Conservation (phyloP, 805 yeast genomes). For the Komagataella pastoris region DNA sequence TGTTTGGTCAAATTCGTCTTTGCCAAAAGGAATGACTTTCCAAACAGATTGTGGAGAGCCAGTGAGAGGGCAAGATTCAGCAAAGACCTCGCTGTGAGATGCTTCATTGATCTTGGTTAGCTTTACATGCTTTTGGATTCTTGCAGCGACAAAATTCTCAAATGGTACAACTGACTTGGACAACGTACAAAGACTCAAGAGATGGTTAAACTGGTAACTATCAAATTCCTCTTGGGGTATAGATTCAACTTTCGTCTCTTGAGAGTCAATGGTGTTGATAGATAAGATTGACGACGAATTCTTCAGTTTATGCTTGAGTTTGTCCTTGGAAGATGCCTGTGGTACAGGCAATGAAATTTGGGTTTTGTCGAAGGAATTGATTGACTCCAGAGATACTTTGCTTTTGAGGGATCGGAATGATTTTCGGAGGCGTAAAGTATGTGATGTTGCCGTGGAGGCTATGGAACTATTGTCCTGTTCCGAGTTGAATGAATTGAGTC, state of each 20-base stretch:
- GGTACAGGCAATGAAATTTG: slow-evolving; percentile 50
- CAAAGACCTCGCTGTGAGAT: slow-evolving; percentile 29
- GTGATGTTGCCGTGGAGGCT: slow-evolving; percentile 3
- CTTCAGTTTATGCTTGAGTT: slow-evolving; percentile 36
- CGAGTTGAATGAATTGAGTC: slow-evolving; percentile 1
- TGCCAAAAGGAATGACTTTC: slow-evolving; percentile 42
- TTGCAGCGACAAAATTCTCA: slow-evolving; percentile 12
- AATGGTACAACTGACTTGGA: slow-evolving; percentile 17
- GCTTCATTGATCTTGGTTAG: slow-evolving; percentile 32
- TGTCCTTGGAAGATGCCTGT: slow-evolving; percentile 39
- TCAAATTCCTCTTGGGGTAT: slow-evolving; percentile 22
- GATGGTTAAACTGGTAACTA: slow-evolving; percentile 14
- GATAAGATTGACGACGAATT: slow-evolving; percentile 36
- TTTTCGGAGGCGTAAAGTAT: background rate
- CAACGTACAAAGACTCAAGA: slow-evolving; percentile 22
- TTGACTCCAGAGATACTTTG: slow-evolving; percentile 9
- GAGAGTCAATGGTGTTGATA: slow-evolving; percentile 16
- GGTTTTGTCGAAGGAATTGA: slow-evolving; percentile 15
- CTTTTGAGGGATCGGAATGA: slow-evolving; percentile 11
- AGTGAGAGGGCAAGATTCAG: slow-evolving; percentile 12
- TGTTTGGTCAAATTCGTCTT: slow-evolving; percentile 25
- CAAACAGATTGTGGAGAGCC: slow-evolving; percentile 20
- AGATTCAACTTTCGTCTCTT: slow-evolving; percentile 12
- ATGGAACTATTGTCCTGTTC: slow-evolving; percentile 7
- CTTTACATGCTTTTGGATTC: slow-evolving; percentile 6